phyloP scores from a whole-genome alignment of 163 green algal genomes.

The Coccomyxa subellipsoidea region DNA sequence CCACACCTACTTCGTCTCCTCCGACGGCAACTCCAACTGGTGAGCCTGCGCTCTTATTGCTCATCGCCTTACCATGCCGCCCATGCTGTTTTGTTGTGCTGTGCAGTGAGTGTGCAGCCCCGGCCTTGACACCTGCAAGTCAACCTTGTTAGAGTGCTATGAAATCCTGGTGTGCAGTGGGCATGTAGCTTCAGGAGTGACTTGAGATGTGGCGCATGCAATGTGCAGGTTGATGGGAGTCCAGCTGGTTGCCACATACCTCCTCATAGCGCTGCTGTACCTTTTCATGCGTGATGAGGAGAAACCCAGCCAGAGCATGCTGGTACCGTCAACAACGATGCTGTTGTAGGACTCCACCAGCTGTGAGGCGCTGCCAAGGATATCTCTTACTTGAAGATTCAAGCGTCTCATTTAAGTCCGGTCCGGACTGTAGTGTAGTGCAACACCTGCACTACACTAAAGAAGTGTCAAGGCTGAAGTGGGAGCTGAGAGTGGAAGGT shows the following conservation, averaged over 20 bases:
- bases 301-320: not conserved
- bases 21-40: constrained; percentile 63
- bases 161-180: not conserved
- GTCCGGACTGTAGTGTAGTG: too few species aligned
- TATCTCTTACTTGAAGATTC: too few species aligned
- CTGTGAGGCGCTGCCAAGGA: too few species aligned
- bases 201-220: not conserved
- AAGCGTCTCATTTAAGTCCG: too few species aligned
- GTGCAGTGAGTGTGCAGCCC: too few species aligned
- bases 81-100: too few species aligned
- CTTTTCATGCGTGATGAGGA: constrained; percentile 9
- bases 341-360: not conserved
- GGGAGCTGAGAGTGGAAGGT: too few species aligned
- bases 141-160: not conserved
- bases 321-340: not conserved
- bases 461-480: too few species aligned
- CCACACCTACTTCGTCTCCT: constrained; percentile 63
- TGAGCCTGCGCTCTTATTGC: not conserved
- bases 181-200: not conserved
- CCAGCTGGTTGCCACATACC: constrained; percentile 65
- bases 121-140: too few species aligned
- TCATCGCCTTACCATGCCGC: too few species aligned
- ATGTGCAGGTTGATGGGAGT: constrained; percentile 38
- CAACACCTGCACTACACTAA: too few species aligned
- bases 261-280: constrained; percentile 49